Percentiles rank a stretch among this genome's conserved stretches.
Conservation (phyloP, 1,284 basidiomycete genomes). For the Ganoderma lucidum region DNA sequence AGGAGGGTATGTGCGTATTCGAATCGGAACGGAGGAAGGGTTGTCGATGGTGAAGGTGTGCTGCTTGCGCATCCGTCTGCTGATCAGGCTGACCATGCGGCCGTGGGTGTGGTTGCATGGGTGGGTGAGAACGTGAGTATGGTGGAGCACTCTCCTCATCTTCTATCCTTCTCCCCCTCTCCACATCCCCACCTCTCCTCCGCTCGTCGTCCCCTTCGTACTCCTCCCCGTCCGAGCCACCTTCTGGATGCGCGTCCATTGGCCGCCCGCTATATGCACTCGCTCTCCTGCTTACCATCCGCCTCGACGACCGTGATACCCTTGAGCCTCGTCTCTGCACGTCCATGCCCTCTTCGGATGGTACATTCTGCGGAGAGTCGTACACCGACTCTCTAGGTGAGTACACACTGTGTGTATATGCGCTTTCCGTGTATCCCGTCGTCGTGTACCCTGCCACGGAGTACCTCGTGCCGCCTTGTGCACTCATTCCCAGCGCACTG, state of each 20-base stretch:
- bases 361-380: constrained; percentile 26
- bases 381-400: constrained; percentile 29
- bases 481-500: constrained; percentile 13
- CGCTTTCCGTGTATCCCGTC: constrained; percentile 24
- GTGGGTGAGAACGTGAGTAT: constrained; percentile 24
- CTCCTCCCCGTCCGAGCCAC: constrained; percentile 6
- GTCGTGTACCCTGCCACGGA: constrained; percentile 4
- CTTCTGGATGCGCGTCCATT: constrained; percentile 25
- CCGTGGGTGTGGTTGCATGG: constrained; percentile 13
- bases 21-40: constrained; percentile 41
- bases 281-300: constrained; percentile 19
- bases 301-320: constrained; percentile 10
- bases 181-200: constrained; percentile 2
- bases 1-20: constrained; percentile 30
- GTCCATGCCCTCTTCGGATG: constrained; percentile 13
- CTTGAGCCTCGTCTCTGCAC: constrained; percentile 15
- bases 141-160: constrained; percentile 30
- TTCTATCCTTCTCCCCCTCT: not conserved
- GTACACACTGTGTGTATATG: constrained; percentile 27
- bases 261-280: constrained; percentile 18
- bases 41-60: constrained; percentile 36
- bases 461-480: constrained; percentile 20
- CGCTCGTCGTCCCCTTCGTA: constrained; percentile 18
- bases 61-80: constrained; percentile 11
- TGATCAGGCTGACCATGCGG: constrained; percentile 16